Percentiles rank a stretch among this genome's conserved stretches.
Conservation (phyloP, 208 protist genomes). For the Trypanosoma grayi region DNA sequence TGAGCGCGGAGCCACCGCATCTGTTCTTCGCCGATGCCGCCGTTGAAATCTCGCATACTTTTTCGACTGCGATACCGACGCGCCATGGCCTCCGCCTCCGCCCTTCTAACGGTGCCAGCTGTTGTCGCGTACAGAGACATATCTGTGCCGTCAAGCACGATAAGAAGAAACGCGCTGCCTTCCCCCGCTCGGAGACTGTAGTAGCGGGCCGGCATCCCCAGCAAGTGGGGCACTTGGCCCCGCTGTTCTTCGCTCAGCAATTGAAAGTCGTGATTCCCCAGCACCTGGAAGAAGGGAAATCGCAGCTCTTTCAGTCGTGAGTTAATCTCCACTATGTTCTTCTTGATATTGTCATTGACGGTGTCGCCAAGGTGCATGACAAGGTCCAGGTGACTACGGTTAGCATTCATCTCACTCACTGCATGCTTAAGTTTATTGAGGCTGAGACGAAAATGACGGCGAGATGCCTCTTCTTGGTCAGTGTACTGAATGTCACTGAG, state of each 20-base stretch:
- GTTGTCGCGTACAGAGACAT: constrained; percentile 14
- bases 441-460: constrained; percentile 18
- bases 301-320: background rate
- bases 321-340: constrained; percentile 2
- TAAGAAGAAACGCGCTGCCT: constrained; percentile 7
- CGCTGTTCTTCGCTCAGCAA: background rate
- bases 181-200: constrained; percentile 20
- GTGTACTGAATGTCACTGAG: constrained; percentile 27
- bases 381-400: constrained; percentile 22
- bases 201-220: constrained; percentile 22
- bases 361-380: constrained; percentile 25
- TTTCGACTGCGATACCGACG: background rate
- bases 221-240: constrained; percentile 3
- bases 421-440: constrained; percentile 15
- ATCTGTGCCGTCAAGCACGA: constrained; percentile 24
- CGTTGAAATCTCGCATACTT: constrained; percentile 8
- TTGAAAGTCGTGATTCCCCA: constrained; percentile 27
- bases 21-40: constrained; percentile 15
- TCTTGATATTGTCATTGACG: constrained; percentile 1
- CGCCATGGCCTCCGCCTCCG: background rate
- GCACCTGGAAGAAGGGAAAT: constrained; percentile 20
- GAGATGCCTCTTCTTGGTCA: background rate
- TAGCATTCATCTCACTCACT: constrained; percentile 25
- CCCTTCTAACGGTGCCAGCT: background rate
- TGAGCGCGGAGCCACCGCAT: constrained; percentile 16